These are phyloP conservation scores for Fusarium decemcellulare DNA, from an alignment of 2,329 filamentous ascomycete genomes.

Conservation along the genomic window DNA sequence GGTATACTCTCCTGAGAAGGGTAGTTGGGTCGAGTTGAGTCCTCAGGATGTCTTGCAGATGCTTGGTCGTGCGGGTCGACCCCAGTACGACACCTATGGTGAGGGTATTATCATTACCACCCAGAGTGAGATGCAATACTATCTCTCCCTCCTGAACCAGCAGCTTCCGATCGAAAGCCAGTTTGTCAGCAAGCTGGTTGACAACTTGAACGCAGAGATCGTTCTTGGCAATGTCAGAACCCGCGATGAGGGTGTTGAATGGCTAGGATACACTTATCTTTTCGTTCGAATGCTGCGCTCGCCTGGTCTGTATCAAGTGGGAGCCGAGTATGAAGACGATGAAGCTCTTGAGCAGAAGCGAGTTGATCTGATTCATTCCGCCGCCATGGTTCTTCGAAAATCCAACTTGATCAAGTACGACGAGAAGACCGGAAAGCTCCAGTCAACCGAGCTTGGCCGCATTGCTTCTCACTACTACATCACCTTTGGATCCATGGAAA, in stretches of 20 bases:
- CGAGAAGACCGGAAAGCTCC: constrained; percentile 89
- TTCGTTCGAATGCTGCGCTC: constrained; percentile 98
- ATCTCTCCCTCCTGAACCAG: constrained; percentile 95
- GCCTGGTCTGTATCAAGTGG: constrained; percentile 94
- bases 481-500: constrained; percentile 95
- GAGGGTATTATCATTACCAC: constrained; percentile 99
- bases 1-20: constrained; percentile 98
- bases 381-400: constrained; percentile 87
- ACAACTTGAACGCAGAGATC: constrained; percentile 96
- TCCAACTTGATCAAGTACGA: constrained; percentile 95
- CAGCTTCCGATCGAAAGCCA: constrained; percentile 98
- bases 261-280: constrained; percentile 98
- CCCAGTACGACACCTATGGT: constrained; percentile 97
- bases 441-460: constrained; percentile 92
- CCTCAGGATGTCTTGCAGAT: constrained; percentile 98
- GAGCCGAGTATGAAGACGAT: constrained; percentile 95
- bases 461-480: constrained; percentile 99
- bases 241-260: constrained; percentile 97
- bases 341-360: constrained; percentile 94
- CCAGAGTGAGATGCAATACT: constrained; percentile 95
- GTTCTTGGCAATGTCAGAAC: constrained; percentile 93
- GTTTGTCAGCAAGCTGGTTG: constrained; percentile 90
- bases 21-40: constrained; percentile 97
- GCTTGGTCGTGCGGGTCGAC: constrained; percentile 96
- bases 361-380: constrained; percentile 97